Percentiles rank a stretch among this genome's conserved stretches.
Evolutionary conservation across 2,329 filamentous ascomycete species (phyloP).

Genomic region (Trichoderma lentiforme): DNA sequence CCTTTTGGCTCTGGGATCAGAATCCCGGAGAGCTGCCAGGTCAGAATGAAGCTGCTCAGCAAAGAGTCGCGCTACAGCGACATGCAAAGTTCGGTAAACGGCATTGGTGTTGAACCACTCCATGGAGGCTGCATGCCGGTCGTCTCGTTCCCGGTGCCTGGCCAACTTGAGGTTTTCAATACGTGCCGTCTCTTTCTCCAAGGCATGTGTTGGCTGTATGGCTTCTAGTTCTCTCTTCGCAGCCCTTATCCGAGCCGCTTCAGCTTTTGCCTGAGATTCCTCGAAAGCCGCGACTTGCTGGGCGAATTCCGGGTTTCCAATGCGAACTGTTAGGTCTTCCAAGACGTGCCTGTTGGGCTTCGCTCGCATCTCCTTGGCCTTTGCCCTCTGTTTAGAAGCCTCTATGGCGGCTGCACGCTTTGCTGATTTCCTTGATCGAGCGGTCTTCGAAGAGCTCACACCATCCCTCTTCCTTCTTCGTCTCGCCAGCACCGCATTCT

Average conservation of each 20-base stretch:
- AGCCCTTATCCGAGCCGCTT: not conserved
- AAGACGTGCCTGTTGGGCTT: not conserved
- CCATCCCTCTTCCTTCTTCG: not conserved
- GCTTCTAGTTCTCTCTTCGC: not conserved
- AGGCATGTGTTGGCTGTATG: not conserved
- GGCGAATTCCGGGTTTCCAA: not conserved
- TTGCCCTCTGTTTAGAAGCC: not conserved
- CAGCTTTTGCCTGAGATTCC: not conserved
- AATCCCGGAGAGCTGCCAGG: conserved; percentile 38
- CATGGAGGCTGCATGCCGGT: conserved; percentile 42
- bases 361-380: not conserved
- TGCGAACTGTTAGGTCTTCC: not conserved
- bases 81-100: conserved; percentile 50
- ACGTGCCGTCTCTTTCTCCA: not conserved
- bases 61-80: conserved; percentile 54
- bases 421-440: not conserved
- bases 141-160: conserved; percentile 28
- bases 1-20: conserved; percentile 38
- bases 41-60: conserved; percentile 52
- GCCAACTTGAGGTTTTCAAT: conserved; percentile 22
- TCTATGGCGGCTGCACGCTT: not conserved
- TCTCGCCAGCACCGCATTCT: not conserved
- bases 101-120: conserved; percentile 40
- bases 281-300: not conserved
- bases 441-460: not conserved